Conservation (phyloP, 805 yeast genomes). For the Lipomyces spencermartinsiae region DNA sequence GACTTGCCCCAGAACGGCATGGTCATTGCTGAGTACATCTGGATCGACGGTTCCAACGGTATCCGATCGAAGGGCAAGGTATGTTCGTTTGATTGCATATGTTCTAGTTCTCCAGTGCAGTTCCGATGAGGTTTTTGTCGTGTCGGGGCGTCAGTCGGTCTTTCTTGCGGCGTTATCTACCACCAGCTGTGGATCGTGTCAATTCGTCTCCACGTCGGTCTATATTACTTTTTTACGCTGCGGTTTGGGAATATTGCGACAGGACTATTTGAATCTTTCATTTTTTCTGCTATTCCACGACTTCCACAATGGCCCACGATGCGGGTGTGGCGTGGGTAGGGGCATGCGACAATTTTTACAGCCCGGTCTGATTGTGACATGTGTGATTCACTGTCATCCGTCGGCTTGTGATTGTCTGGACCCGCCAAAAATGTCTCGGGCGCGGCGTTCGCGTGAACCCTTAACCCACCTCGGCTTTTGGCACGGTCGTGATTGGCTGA, state of each 20-base stretch:
- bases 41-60: slow-evolving; percentile 94
- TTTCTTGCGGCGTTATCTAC: not conserved
- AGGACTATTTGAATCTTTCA: not conserved
- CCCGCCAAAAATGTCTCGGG: not conserved
- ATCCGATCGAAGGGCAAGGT: slow-evolving; percentile 86
- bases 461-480: not conserved
- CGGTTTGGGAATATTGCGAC: not conserved
- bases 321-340: not conserved
- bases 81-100: slow-evolving; percentile 6
- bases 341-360: not conserved
- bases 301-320: not conserved
- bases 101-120: not conserved
- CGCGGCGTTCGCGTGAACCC: not conserved
- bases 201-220: not conserved
- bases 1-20: slow-evolving; percentile 84
- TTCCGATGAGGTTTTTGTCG: not conserved
- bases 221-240: not conserved
- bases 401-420: not conserved
- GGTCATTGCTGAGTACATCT: slow-evolving; percentile 93
- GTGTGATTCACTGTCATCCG: not conserved
- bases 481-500: not conserved
- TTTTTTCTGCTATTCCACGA: not conserved
- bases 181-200: not conserved
- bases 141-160: not conserved
- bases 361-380: not conserved